These are phyloP conservation scores for Xylaria acuta DNA, from an alignment of 495 filamentous ascomycete species.

Conservation along the genomic window DNA sequence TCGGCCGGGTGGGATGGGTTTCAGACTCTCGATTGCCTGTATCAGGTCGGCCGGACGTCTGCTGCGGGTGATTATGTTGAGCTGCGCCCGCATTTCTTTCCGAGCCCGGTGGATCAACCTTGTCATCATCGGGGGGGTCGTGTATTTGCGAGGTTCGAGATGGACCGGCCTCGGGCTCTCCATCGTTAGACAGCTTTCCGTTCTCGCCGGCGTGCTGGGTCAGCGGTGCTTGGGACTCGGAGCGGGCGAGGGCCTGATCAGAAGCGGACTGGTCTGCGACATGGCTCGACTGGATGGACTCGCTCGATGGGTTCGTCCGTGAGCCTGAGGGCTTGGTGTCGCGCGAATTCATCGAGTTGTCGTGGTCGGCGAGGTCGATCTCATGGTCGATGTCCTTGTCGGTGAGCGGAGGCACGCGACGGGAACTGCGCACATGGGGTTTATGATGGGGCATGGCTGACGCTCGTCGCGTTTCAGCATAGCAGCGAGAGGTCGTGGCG, in stretches of 20 bases:
- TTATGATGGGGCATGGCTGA: conserved; percentile 52
- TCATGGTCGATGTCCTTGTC: conserved; percentile 67
- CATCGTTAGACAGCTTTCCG: conserved; percentile 16
- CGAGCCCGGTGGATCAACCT: conserved; percentile 5
- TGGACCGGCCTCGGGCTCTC: conserved; percentile 26
- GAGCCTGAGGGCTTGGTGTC: conserved; percentile 30
- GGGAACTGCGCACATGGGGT: conserved; percentile 51
- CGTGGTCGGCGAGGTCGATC: conserved; percentile 63
- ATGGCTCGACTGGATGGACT: conserved; percentile 24
- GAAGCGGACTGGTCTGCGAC: conserved; percentile 25
- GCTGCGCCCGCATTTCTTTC: conserved; percentile 12
- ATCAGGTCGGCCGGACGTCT: neutral
- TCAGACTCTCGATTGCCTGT: neutral
- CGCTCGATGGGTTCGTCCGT: conserved; percentile 12
- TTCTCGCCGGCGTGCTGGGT: conserved; percentile 26
- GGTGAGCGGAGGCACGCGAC: conserved; percentile 54
- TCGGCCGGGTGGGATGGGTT: conserved; percentile 11
- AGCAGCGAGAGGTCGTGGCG: conserved; percentile 7
- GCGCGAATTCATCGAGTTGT: conserved; percentile 28
- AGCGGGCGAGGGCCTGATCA: conserved; percentile 27
- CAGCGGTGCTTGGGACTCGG: conserved; percentile 32
- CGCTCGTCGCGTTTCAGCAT: conserved; percentile 16
- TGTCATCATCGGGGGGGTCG: conserved; percentile 9
- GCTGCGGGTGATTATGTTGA: conserved; percentile 18
- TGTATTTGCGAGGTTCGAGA: conserved; percentile 27